phyloP scores from a whole-genome alignment of 176 grass and related monocot species.

The Aegilops bicornis region DNA sequence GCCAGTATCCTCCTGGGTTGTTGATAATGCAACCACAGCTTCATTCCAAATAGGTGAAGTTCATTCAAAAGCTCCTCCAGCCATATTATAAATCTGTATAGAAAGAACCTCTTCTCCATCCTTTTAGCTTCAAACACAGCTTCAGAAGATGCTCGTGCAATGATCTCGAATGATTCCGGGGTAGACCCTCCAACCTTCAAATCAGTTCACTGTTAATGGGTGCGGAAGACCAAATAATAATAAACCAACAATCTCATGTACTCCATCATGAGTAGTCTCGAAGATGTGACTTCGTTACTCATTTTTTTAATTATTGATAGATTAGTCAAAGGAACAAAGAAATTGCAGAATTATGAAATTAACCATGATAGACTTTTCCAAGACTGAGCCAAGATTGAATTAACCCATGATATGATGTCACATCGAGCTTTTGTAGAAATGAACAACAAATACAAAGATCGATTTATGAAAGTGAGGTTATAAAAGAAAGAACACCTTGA shows the following conservation, averaged over 20 bases:
- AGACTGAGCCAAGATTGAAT: no score
- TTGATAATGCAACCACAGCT: slow-evolving; percentile 45
- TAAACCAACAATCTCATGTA: not conserved
- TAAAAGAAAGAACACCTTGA: not conserved
- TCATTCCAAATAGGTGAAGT: slow-evolving; percentile 48
- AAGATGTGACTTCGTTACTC: not conserved
- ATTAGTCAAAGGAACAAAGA: not conserved
- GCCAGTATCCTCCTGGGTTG: slow-evolving; percentile 47
- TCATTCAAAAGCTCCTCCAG: slow-evolving; percentile 68
- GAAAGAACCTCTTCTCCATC: slow-evolving; percentile 32
- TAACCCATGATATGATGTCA: no score
- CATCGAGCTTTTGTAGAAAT: not conserved
- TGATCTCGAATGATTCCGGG: slow-evolving; percentile 69
- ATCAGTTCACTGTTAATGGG: slow-evolving; percentile 24
- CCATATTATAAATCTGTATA: slow-evolving; percentile 47
- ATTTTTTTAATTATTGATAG: not conserved
- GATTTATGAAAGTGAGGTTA: not conserved
- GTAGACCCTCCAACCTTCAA: slow-evolving; percentile 63
- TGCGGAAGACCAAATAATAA: not conserved
- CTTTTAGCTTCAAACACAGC: slow-evolving; percentile 71
- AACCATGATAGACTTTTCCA: no score
- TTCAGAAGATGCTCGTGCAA: slow-evolving; percentile 74
- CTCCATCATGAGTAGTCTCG: not conserved
- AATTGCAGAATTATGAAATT: not conserved
- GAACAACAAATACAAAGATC: not conserved